These are phyloP conservation scores for Backusella tarrabulga DNA, from an alignment of 192 early-diverging fungal genomes.

Conservation along the genomic window DNA sequence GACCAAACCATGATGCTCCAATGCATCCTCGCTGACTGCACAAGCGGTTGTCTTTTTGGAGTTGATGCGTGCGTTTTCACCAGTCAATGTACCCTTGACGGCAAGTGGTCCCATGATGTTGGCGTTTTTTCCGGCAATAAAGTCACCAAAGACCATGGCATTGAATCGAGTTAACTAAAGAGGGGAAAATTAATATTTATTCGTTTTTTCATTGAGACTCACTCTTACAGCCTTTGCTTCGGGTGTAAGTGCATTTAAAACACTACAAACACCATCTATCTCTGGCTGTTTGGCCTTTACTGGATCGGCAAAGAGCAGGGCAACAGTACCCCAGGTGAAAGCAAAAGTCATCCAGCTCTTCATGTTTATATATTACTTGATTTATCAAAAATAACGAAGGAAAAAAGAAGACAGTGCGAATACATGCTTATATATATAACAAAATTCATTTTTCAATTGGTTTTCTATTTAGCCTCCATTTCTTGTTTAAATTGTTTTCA, in stretches of 20 bases:
- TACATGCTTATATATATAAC: not conserved
- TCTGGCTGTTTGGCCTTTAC: not conserved
- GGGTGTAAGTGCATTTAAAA: not conserved
- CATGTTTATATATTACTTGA: not conserved
- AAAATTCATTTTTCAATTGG: not conserved
- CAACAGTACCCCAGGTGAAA: not conserved
- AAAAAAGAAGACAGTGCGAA: not conserved
- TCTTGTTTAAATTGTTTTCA: not conserved
- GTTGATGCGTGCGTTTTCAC: slow-evolving; percentile 2
- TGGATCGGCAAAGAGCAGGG: not conserved
- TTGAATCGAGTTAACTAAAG: not conserved
- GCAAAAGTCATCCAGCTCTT: slow-evolving; percentile 1
- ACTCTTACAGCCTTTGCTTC: not conserved
- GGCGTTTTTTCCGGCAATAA: not conserved
- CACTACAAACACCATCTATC: not conserved
- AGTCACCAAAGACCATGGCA: slow-evolving; percentile 1
- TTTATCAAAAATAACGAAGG: not conserved
- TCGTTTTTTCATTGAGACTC: not conserved
- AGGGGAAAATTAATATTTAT: not conserved
- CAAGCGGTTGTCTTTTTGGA: not conserved
- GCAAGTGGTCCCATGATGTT: not conserved
- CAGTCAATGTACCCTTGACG: not conserved
- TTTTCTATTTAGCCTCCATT: not conserved
- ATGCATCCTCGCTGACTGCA: not conserved
- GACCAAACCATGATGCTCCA: not conserved